Evolutionary conservation across 1,284 basidiomycete species (phyloP).

Genomic region (Austroboletus rostrupii): DNA sequence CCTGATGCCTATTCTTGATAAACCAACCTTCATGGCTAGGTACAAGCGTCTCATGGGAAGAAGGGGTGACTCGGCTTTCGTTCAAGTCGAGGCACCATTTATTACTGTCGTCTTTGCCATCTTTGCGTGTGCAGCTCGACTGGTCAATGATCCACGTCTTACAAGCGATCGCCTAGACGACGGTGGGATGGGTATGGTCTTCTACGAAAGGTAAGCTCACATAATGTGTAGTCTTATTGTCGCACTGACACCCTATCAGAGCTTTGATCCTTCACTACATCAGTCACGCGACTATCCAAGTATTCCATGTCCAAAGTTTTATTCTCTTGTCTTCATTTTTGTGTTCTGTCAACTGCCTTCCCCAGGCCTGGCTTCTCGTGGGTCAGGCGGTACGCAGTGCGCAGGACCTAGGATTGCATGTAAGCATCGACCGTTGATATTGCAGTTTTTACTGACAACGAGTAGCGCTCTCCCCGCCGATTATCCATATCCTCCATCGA

Average conservation of each 20-base stretch:
- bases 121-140: conserved; percentile 77
- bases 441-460: conserved; percentile 12
- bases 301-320: conserved; percentile 84
- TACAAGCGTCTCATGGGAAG: conserved; percentile 75
- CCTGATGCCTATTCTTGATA: conserved; percentile 79
- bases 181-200: conserved; percentile 81
- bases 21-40: conserved; percentile 70
- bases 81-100: conserved; percentile 65
- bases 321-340: conserved; percentile 84
- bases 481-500: conserved; percentile 68
- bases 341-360: conserved; percentile 85
- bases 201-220: conserved; percentile 70
- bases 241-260: conserved; percentile 36
- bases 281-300: conserved; percentile 75
- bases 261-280: conserved; percentile 87
- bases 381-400: conserved; percentile 84
- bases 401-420: conserved; percentile 86
- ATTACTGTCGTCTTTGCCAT: conserved; percentile 75
- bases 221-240: conserved; percentile 1
- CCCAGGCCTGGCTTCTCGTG: conserved; percentile 85
- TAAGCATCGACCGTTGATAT: conserved; percentile 37
- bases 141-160: conserved; percentile 71
- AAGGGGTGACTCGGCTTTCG: conserved; percentile 47
- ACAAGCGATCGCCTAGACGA: conserved; percentile 60
- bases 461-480: conserved; percentile 75